Evolutionary conservation across 169 alveolate genomes (phyloP).

Genomic region (Perkinsus olseni): DNA sequence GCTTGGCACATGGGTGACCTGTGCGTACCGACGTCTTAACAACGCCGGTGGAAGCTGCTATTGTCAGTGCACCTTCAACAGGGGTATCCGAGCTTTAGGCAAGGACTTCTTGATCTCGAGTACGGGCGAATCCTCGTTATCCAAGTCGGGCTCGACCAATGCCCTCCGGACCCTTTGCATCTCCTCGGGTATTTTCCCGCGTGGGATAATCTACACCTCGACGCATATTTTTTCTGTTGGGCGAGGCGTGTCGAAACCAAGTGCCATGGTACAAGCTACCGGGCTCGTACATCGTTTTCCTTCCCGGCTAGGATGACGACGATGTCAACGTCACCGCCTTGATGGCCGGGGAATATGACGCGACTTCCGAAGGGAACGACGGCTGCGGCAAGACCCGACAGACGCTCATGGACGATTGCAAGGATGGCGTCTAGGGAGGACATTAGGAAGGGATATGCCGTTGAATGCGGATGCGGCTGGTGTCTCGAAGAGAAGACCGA

Average conservation of each 20-base stretch:
- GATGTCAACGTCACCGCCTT: background rate
- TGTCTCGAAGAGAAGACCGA: no score
- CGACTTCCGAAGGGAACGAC: background rate
- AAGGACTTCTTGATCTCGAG: background rate
- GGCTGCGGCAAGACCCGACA: background rate
- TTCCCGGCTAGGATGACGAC: background rate
- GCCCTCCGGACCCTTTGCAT: background rate
- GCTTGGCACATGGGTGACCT: background rate
- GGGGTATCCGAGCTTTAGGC: background rate
- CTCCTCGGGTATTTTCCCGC: background rate
- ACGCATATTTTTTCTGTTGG: background rate
- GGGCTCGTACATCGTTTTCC: no score
- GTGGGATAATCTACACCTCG: background rate
- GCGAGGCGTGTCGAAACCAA: no score
- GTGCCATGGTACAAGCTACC: no score
- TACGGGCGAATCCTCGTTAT: background rate
- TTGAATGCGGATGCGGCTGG: no score
- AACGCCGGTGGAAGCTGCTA: background rate
- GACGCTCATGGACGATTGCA: background rate
- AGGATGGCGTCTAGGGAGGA: background rate
- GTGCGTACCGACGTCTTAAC: background rate
- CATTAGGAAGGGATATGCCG: background rate
- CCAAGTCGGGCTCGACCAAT: background rate
- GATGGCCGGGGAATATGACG: background rate
- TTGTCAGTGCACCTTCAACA: background rate